phyloP scores from a whole-genome alignment of 2,329 filamentous ascomycete genomes.

The Arthrobotrys conoides region DNA sequence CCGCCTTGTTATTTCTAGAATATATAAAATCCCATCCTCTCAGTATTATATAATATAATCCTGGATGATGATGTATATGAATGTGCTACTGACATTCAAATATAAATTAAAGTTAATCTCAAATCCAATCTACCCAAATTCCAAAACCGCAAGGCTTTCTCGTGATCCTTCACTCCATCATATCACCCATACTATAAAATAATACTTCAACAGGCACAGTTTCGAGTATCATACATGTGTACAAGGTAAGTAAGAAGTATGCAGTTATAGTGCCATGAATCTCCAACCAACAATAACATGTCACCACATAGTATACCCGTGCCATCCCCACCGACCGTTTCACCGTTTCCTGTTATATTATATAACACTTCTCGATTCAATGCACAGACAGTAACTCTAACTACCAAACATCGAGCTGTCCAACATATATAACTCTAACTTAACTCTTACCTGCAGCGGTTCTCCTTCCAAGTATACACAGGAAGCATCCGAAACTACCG shows the following conservation, averaged over 20 bases:
- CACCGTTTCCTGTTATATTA: background rate
- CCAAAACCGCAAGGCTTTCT: conserved; percentile 8
- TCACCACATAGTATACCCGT: background rate
- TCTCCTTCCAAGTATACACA: background rate
- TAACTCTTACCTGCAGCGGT: background rate
- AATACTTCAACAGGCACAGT: too few relatives aligned
- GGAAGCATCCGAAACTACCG: background rate
- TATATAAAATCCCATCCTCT: too few relatives aligned
- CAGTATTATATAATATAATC: background rate
- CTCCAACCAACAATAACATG: background rate
- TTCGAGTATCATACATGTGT: too few relatives aligned
- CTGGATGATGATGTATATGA: too few relatives aligned
- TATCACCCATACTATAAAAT: too few relatives aligned
- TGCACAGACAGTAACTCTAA: background rate
- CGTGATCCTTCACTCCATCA: background rate
- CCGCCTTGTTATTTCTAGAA: conserved; percentile 1
- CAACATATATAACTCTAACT: too few relatives aligned
- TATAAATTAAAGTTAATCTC: background rate
- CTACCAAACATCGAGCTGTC: too few relatives aligned
- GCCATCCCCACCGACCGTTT: background rate
- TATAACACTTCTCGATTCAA: background rate
- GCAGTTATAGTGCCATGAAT: background rate
- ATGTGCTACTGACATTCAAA: too few relatives aligned
- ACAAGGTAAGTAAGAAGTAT: too few relatives aligned
- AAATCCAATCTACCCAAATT: background rate